Evolutionary conservation across 139 green algal genomes (phyloP), one percentile per base, ranked within the genome.

Genomic region (Picochlorum costavermella): DNA sequence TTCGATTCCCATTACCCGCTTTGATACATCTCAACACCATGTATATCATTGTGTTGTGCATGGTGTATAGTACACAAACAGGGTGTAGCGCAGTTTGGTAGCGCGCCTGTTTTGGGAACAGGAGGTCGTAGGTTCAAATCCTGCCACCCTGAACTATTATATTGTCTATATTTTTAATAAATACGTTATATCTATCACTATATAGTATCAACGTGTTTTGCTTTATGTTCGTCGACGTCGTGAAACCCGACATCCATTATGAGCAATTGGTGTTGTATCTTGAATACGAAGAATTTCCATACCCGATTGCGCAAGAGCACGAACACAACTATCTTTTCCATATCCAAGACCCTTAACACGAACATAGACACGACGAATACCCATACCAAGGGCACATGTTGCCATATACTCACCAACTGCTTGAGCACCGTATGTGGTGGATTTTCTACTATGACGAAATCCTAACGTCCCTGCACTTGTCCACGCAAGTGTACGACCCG

Each of bases 381-480:
- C 68, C 20, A 69, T 50, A 63, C 59, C 60, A 36, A 56, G 43
- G 14, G 68, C 60, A 66, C 57, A 49, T 13, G 17, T 61, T 43
- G 59, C 68, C 45, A 74, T 26, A 17, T 53, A 4, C 64, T 74
- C 68, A 33, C 56, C 68, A 17, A 62, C 68, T 29, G 68, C 68
- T 74, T 72, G 69, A 30, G 55, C 63, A 33, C 50, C 69, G 65
- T 72, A 67, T 48, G 50, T 70, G 17, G 69, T 75, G 56, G 63
- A 71, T 62, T 72, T 73, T 63, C 65, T 23, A n/a, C 43, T 64
- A 68, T 64, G 59, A 58, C 56, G 61, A 69, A 69, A 73, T 14
- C 68, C 68, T 53, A 73, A 28, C 58, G 14, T 48, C 44, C 58
- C 65, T 59, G 46, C 49, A 40, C 60, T 65, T 44, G 57, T 56